These are phyloP conservation scores for Ramaria rubella DNA, from an alignment of 768 basidiomycete species.

Conservation along the genomic window DNA sequence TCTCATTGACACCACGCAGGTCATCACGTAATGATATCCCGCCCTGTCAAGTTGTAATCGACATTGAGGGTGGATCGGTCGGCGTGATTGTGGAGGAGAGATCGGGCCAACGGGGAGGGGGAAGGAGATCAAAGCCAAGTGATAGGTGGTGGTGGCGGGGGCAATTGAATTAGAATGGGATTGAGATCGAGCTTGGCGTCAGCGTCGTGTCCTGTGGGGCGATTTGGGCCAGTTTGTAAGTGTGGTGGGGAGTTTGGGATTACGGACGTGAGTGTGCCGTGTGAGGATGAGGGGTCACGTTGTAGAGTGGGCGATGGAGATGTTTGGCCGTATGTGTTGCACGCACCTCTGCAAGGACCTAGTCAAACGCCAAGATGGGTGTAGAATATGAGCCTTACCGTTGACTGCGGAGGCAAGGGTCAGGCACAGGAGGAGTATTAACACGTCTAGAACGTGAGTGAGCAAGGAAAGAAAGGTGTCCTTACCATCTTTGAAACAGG, in stretches of 20 bases:
- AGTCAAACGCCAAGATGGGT: slow-evolving; percentile 83
- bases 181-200: not conserved
- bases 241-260: slow-evolving; percentile 80
- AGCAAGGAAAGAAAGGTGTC: not conserved
- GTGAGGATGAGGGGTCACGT: no score
- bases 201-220: no score
- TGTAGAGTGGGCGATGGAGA: slow-evolving; percentile 85
- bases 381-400: slow-evolving; percentile 83
- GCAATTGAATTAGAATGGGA: no score
- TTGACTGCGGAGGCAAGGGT: slow-evolving; percentile 46
- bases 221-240: slow-evolving; percentile 41
- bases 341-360: slow-evolving; percentile 67
- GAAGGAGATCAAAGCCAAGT: no score
- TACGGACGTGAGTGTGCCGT: slow-evolving; percentile 75
- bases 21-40: slow-evolving; percentile 67
- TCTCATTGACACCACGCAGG: slow-evolving; percentile 49
- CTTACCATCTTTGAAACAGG: slow-evolving; percentile 81
- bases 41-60: slow-evolving; percentile 48
- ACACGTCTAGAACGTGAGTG: no score
- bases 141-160: no score
- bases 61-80: no score
- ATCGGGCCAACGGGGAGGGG: not conserved
- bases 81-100: not conserved
- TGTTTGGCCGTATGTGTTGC: slow-evolving; percentile 39
- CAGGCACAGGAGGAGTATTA: no score